These are phyloP conservation scores for Penicillium robsamsonii DNA, from an alignment of 495 filamentous ascomycete species.

Conservation along the genomic window DNA sequence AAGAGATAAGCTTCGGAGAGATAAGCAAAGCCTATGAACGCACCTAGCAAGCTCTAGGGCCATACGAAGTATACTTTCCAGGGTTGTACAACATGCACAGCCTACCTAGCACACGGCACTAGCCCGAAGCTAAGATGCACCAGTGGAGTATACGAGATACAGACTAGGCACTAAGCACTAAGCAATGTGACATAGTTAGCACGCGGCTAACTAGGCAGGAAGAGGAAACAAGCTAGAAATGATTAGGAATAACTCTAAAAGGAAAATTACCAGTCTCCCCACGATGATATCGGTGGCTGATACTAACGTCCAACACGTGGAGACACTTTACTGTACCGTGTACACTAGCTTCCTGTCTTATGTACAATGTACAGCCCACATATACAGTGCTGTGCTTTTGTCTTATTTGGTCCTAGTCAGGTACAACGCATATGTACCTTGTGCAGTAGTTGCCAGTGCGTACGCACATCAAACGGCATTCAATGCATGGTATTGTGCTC, in stretches of 20 bases:
- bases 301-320: constrained; percentile 8
- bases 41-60: too few relatives aligned
- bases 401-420: constrained; percentile 8
- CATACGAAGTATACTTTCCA: neutral
- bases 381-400: neutral
- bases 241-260: constrained; percentile 8
- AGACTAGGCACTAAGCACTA: neutral
- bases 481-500: neutral
- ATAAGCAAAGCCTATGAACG: too few relatives aligned
- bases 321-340: neutral
- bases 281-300: constrained; percentile 12
- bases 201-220: neutral
- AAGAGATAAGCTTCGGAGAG: too few relatives aligned
- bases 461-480: neutral
- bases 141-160: neutral
- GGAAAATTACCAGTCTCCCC: constrained; percentile 3
- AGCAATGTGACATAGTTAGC: constrained; percentile 1
- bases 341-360: neutral
- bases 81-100: neutral
- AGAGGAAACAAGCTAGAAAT: constrained; percentile 1
- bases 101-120: neutral
- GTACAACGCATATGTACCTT: neutral
- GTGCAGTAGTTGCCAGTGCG: neutral
- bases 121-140: neutral
- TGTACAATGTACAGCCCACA: constrained; percentile 1